These are phyloP conservation scores for Breviolum minutum DNA, from an alignment of 73 alveolate species.

Conservation along the genomic window DNA sequence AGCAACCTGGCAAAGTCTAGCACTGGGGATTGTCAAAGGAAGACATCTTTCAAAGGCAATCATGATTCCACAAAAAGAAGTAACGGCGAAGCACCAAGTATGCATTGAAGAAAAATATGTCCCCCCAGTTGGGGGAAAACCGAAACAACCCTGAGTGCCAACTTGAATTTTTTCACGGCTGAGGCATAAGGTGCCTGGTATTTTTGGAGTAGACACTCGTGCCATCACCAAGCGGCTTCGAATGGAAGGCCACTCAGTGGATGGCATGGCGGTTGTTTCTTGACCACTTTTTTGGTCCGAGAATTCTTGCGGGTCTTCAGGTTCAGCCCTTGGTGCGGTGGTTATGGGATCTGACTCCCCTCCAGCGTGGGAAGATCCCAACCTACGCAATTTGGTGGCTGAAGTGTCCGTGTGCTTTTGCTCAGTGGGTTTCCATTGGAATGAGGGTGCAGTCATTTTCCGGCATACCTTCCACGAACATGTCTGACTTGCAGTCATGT, in stretches of 20 bases:
- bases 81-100: too few species aligned
- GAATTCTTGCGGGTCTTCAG: neutral
- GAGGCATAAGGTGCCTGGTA: conserved; percentile 72
- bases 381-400: conserved; percentile 77
- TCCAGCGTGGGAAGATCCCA: conserved; percentile 69
- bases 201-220: conserved; percentile 94
- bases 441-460: neutral
- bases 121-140: neutral
- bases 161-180: neutral
- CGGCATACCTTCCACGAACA: too few species aligned
- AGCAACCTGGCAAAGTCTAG: conserved; percentile 7
- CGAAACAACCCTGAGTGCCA: neutral
- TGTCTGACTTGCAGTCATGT: neutral
- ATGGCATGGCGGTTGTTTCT: neutral
- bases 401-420: conserved; percentile 63
- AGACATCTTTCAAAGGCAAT: neutral
- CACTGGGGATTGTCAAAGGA: neutral
- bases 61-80: too few species aligned
- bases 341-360: conserved; percentile 31
- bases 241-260: neutral
- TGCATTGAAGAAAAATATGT: neutral
- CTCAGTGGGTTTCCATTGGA: neutral
- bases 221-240: conserved; percentile 94
- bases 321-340: conserved; percentile 84
- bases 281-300: neutral